Evolutionary conservation across 192 early-diverging fungal species (phyloP).

Genomic region (Coemansia sp.): DNA sequence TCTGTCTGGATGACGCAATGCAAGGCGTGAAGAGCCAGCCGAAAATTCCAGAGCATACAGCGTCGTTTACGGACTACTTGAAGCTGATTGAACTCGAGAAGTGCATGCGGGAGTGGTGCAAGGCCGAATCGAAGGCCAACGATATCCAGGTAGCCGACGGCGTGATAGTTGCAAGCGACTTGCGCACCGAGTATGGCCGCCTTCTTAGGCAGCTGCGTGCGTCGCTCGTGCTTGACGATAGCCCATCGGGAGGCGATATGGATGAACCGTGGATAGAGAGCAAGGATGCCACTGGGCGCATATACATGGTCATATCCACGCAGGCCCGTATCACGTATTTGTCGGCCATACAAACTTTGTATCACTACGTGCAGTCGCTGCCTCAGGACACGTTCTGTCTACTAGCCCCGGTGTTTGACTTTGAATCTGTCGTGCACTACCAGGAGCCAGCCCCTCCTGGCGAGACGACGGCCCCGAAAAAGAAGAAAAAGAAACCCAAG

Average conservation of each 20-base stretch:
- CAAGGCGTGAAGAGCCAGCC: neutral
- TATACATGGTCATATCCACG: slow-evolving; percentile 62
- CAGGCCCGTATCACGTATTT: slow-evolving; percentile 71
- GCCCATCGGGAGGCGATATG: slow-evolving; percentile 23
- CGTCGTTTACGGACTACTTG: slow-evolving; percentile 43
- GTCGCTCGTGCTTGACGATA: slow-evolving; percentile 20
- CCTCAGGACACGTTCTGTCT: slow-evolving; percentile 62
- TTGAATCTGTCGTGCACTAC: slow-evolving; percentile 11
- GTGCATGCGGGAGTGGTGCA: slow-evolving; percentile 65
- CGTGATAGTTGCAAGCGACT: slow-evolving; percentile 19
- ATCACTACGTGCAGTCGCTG: slow-evolving; percentile 74
- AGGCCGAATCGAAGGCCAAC: slow-evolving; percentile 5
- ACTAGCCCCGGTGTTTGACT: slow-evolving; percentile 57
- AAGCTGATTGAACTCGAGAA: slow-evolving; percentile 56
- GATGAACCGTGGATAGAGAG: slow-evolving; percentile 45
- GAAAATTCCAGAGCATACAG: slow-evolving; percentile 17
- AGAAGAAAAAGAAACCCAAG: slow-evolving; percentile 17
- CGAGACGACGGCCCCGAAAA: neutral
- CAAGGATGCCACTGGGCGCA: slow-evolving; percentile 39
- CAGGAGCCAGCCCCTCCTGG: neutral
- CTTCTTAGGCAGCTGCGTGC: slow-evolving; percentile 15
- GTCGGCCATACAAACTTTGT: slow-evolving; percentile 62
- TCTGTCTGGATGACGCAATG: neutral
- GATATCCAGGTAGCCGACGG: neutral
- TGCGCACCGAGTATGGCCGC: slow-evolving; percentile 24